Evolutionary conservation across 306 rosid species (phyloP), one percentile per base, ranked within the genome.

Genomic region (Malus asiatica): DNA sequence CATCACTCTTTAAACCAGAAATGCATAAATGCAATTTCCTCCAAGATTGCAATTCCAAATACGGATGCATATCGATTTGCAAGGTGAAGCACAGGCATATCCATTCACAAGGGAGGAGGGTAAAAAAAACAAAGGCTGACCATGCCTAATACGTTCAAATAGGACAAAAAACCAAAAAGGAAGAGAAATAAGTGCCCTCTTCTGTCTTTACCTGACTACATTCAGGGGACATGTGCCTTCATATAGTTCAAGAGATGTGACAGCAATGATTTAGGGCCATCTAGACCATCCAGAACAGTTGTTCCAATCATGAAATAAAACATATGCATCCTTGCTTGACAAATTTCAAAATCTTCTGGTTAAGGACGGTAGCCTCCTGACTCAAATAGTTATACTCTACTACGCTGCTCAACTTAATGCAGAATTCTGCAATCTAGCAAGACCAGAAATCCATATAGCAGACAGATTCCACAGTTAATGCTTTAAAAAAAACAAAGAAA

Each of bases 141-240:
- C 19, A 61, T 33, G 58, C 46, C 62, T n/a, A 11, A 29, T 27
- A n/a, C 66, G 33, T 60, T 78, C 22, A 69, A 59, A 42, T 57
- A 46, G 61, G 45, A 42, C 45, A 35, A 55, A 33, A 11, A 11
- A 71, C 38, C 53, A 64, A 58, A 16, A 33, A 33, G 35, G 15
- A 32, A 64, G 35, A 64, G 8, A 58, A 62, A 45, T 69, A 33
- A 23, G 3, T 38, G 44, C 70, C 59, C 62, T 29, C 69, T 52
- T 69, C 38, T 4, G 44, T 46, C 51, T 78, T 78, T 45, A 85
- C 83, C 83, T 75, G 61, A 75, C 73, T 66, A 61, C 64, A 75
- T 2, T 66, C 72, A 25, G 30, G 32, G 46, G 44, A 62, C 76
- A 75, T 19, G 58, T 25, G 72, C 46, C 83, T 61, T 75, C 77